Base-by-base conservation (phyloP, 163 green algal genomes). In the Chlamydomonas reinhardtii region DNA sequence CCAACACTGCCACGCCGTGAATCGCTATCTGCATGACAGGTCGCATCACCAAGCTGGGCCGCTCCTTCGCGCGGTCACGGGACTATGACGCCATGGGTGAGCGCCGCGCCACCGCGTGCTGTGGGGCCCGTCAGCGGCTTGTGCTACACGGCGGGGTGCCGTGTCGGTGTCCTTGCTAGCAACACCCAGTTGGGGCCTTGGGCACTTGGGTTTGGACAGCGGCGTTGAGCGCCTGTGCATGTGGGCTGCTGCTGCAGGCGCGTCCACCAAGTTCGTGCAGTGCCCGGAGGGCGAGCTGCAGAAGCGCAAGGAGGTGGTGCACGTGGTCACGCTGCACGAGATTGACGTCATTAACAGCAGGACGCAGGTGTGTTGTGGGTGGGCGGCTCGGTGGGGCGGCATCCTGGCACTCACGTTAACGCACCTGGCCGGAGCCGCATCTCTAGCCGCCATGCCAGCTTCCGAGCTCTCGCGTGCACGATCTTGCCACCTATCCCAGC, bases 321-420 rank as follows among this genome's bases (percentile, higher is more conserved):
- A 99, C 89, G 95, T 98, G 35, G 98, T 99, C 5, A 98, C 94
- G 35, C 93, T 99, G 85, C 98, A 99, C 89, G 97, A 99, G 87
- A 99, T 99, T 31, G 98, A 99, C 88, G 98, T 99, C 79, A 99
- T 99, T 89, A 99, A 99, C 90, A 96, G 90, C 85, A 86, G 96
- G 17, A 95, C 93, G 66, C 94, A 96, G 92, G 94, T 96, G 37
- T 35, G 80, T 8, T 48, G 77, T 9, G 31, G 66, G 25, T 52
- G 66, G 4, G 64, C 6, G 17, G 48, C 48, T 56, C 12, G 11
- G 48, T 12, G 43, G 43, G 43, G 8, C 43, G 11, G 43, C 43
- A 11, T 11, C 43, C 43, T 54, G 43, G 11, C 43, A 54, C 43
- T 11, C 11, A 6, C 6, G 11, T 16, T 54, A 16, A 6, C 11